These are phyloP conservation scores for Panaeolus cyanescens DNA, from an alignment of 768 basidiomycete genomes.

Conservation along the genomic window DNA sequence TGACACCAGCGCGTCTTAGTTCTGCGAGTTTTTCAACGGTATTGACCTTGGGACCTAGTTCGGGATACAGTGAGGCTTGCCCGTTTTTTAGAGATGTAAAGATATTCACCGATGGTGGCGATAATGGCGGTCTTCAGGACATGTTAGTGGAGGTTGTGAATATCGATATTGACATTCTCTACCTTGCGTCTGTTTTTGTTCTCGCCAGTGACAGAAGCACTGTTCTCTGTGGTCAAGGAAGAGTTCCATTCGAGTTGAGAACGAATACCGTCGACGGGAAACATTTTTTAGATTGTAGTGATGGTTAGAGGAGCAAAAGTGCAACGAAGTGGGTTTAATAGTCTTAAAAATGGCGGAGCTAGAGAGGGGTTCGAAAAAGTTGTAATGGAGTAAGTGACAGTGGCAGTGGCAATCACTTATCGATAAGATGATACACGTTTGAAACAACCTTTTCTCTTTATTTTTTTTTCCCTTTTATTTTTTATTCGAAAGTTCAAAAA, in stretches of 20 bases:
- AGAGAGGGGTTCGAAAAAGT: conserved; percentile 18
- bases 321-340: conserved; percentile 11
- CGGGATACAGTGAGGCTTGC: no score
- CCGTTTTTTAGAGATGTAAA: conserved; percentile 37
- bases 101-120: conserved; percentile 85
- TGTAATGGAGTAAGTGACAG: conserved; percentile 20
- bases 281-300: conserved; percentile 43
- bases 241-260: conserved; percentile 95
- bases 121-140: conserved; percentile 88
- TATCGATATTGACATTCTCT: conserved; percentile 6
- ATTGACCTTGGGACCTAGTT: conserved; percentile 97
- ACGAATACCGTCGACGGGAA: conserved; percentile 58
- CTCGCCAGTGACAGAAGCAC: conserved; percentile 69
- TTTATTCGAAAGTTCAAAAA: neutral
- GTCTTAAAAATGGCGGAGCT: conserved; percentile 16
- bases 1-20: conserved; percentile 90
- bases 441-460: conserved; percentile 12
- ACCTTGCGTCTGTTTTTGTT: conserved; percentile 94
- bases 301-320: conserved; percentile 20
- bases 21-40: conserved; percentile 82
- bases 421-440: conserved; percentile 30
- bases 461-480: neutral
- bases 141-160: conserved; percentile 4
- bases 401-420: conserved; percentile 22
- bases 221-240: conserved; percentile 71